Conservation (phyloP, 2,329 filamentous ascomycete species). For the Pseudohalonectria lignicola region DNA sequence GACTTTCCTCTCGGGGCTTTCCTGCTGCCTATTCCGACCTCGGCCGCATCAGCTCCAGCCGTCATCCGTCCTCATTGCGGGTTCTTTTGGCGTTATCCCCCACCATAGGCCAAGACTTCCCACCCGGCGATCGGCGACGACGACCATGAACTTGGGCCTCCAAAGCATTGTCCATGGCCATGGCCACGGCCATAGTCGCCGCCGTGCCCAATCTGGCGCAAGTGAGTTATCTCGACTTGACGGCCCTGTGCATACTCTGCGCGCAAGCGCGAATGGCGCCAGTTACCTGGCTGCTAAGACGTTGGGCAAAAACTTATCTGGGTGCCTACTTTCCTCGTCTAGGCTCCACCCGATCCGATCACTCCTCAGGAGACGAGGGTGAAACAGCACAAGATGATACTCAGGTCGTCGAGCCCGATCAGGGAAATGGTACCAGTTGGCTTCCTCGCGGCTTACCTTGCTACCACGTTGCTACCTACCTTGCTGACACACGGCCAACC, state of each 20-base stretch:
- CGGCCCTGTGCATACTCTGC: background rate
- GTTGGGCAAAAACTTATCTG: background rate
- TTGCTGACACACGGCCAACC: background rate
- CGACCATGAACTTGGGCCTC: constrained; percentile 3
- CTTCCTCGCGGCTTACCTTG: background rate
- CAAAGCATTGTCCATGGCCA: constrained; percentile 2
- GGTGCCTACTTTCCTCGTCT: background rate
- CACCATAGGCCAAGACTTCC: too few species aligned
- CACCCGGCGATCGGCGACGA: background rate
- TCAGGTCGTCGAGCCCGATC: constrained; percentile 76
- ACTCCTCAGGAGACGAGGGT: constrained; percentile 46
- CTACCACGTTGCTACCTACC: too few species aligned
- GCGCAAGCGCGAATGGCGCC: background rate
- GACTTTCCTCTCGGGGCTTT: background rate
- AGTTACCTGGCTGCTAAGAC: background rate
- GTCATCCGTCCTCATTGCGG: too few species aligned
- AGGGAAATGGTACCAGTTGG: constrained; percentile 70
- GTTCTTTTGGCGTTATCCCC: too few species aligned
- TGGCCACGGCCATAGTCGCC: constrained; percentile 10
- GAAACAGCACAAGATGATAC: constrained; percentile 58
- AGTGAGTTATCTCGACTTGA: constrained; percentile 16
- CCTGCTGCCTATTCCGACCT: too few species aligned
- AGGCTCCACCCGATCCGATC: constrained; percentile 3
- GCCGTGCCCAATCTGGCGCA: constrained; percentile 20
- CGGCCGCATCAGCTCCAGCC: too few species aligned